A percentile compares a stretch with the other conserved stretches of the same genome.
phyloP scores from a whole-genome alignment of 2,329 filamentous ascomycete species.

The Phyllosticta citribraziliensis region DNA sequence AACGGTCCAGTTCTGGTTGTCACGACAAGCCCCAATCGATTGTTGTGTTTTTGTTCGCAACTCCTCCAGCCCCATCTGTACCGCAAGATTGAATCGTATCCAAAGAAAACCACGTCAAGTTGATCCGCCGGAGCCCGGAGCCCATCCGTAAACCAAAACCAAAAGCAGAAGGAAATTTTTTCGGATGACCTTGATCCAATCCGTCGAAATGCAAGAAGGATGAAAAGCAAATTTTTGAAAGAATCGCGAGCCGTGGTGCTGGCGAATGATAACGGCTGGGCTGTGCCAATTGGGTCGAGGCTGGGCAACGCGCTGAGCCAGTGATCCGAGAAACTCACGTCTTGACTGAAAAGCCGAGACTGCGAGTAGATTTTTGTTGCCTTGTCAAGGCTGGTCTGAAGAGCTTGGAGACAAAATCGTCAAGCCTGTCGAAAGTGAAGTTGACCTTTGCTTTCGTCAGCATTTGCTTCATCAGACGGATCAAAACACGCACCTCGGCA shows the following conservation, averaged over 20 bases:
- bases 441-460: background rate
- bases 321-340: background rate
- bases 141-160: background rate
- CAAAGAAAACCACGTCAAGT: background rate
- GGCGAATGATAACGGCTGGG: background rate
- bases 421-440: background rate
- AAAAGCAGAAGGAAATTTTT: background rate
- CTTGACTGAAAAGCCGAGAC: background rate
- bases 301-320: background rate
- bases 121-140: background rate
- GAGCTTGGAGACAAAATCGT: background rate
- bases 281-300: background rate
- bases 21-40: background rate
- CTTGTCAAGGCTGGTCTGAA: background rate
- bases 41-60: background rate
- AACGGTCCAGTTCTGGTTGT: background rate
- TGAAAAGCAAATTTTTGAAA: background rate
- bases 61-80: background rate
- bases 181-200: background rate
- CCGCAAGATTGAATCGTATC: background rate
- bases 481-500: background rate
- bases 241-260: background rate
- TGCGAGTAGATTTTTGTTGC: background rate
- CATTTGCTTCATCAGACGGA: background rate
- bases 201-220: background rate